Conservation (phyloP, 2,329 filamentous ascomycete species). For the Sporothrix variecibatus region DNA sequence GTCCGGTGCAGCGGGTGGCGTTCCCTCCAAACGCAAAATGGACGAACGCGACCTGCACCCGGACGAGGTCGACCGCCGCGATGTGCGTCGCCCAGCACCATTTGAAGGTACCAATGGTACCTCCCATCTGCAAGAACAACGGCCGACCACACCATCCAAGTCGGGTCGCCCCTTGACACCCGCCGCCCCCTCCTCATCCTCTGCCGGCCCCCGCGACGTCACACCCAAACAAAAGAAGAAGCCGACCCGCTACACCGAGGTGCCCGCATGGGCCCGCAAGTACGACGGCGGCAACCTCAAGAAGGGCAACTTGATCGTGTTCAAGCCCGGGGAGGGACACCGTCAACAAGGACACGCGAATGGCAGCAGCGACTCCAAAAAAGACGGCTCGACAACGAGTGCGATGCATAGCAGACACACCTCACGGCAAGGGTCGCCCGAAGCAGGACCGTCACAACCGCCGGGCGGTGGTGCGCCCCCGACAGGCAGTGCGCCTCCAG, state of each 20-base stretch:
- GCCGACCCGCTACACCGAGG: conserved; percentile 40
- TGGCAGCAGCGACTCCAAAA: conserved; percentile 41
- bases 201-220: neutral
- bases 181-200: neutral
- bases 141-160: neutral
- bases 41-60: conserved; percentile 52
- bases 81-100: conserved; percentile 49
- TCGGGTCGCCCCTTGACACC: neutral
- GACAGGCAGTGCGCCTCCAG: neutral
- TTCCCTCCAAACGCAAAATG: conserved; percentile 52
- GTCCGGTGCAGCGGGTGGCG: conserved; percentile 35
- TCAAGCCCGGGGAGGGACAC: conserved; percentile 39
- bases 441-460: conserved; percentile 9
- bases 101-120: conserved; percentile 50
- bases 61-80: conserved; percentile 54
- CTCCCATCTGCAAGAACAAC: conserved; percentile 28
- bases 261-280: conserved; percentile 54
- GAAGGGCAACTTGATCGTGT: conserved; percentile 50
- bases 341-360: conserved; percentile 37
- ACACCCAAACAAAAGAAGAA: conserved; percentile 38
- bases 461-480: neutral
- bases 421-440: conserved; percentile 49
- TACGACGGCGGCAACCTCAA: conserved; percentile 42
- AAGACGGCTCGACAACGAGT: conserved; percentile 33
- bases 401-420: conserved; percentile 47